These are phyloP conservation scores for Aspergillus ochraceus DNA, from an alignment of 2,329 filamentous ascomycete species.

Conservation along the genomic window DNA sequence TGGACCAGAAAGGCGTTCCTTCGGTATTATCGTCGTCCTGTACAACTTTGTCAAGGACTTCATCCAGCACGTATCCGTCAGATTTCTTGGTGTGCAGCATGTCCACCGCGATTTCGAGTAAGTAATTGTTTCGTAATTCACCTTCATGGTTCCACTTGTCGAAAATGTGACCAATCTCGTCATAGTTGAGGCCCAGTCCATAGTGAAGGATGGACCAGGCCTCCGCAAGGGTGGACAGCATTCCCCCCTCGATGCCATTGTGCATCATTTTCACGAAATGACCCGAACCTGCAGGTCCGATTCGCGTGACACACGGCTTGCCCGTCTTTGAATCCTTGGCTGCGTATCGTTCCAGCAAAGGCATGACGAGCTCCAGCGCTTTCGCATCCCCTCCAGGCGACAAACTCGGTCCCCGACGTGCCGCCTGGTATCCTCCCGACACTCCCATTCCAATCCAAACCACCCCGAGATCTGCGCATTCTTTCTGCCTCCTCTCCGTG, in stretches of 20 bases:
- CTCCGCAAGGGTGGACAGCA: conserved; percentile 65
- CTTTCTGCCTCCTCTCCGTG: conserved; percentile 63
- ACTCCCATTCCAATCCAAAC: conserved; percentile 68
- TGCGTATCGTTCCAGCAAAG: conserved; percentile 60
- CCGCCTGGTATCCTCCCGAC: conserved; percentile 68
- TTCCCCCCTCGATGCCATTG: conserved; percentile 72
- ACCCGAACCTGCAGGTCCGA: conserved; percentile 64
- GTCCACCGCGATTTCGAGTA: conserved; percentile 63
- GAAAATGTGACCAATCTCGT: conserved; percentile 62
- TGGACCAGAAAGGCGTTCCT: conserved; percentile 67
- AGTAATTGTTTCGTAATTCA: conserved; percentile 60
- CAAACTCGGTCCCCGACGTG: conserved; percentile 65
- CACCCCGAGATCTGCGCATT: conserved; percentile 58
- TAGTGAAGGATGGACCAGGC: conserved; percentile 64
- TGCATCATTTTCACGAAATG: conserved; percentile 78
- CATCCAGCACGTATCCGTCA: conserved; percentile 56
- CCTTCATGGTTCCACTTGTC: conserved; percentile 60
- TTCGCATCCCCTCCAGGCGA: conserved; percentile 63
- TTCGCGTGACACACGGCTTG: conserved; percentile 59
- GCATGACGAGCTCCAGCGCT: conserved; percentile 59
- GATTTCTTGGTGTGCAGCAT: conserved; percentile 57
- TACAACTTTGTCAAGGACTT: conserved; percentile 69
- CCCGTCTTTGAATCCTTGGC: conserved; percentile 61
- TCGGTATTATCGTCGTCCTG: conserved; percentile 68
- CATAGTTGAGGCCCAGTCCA: conserved; percentile 58